Percentiles rank a stretch among this genome's conserved stretches.
phyloP scores from a whole-genome alignment of 2,329 filamentous ascomycete species.

The Shiraia sp. region DNA sequence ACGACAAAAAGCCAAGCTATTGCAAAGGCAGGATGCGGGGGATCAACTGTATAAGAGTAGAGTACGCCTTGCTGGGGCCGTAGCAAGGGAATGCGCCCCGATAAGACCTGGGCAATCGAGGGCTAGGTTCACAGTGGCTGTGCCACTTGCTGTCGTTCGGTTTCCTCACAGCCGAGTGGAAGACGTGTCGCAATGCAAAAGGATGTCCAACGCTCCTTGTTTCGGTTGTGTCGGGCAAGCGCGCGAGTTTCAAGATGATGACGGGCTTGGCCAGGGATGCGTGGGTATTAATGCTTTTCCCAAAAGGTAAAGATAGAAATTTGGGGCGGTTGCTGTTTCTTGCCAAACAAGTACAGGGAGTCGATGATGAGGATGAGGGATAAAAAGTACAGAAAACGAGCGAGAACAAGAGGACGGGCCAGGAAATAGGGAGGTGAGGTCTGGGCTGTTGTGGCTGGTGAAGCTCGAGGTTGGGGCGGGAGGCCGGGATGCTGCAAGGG shows the following conservation, averaged over 20 bases:
- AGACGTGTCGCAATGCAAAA: constrained; percentile 22
- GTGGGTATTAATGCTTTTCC: too few species aligned
- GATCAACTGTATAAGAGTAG: too few species aligned
- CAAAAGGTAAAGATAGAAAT: too few species aligned
- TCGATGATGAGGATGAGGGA: neutral
- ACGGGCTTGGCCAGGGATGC: neutral
- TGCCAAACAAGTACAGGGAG: neutral
- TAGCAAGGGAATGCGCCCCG: too few species aligned
- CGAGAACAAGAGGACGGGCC: constrained; percentile 2
- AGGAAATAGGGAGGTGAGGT: constrained; percentile 2
- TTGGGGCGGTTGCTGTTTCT: too few species aligned
- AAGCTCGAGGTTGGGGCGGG: constrained; percentile 12
- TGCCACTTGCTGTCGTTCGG: constrained; percentile 10
- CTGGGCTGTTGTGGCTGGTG: constrained; percentile 17
- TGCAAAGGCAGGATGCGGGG: too few species aligned
- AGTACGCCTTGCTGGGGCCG: too few species aligned
- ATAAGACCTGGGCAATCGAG: too few species aligned
- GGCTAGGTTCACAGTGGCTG: constrained; percentile 2
- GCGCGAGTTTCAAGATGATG: constrained; percentile 13
- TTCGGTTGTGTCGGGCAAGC: constrained; percentile 14
- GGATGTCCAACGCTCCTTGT: constrained; percentile 17
- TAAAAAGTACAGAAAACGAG: neutral
- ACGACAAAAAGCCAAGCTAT: too few species aligned
- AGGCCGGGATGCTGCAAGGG: constrained; percentile 18
- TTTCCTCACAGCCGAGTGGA: constrained; percentile 12